These are phyloP conservation scores for Globisporangium yorkense DNA, from an alignment of 352 stramenopile genomes.

Conservation along the genomic window DNA sequence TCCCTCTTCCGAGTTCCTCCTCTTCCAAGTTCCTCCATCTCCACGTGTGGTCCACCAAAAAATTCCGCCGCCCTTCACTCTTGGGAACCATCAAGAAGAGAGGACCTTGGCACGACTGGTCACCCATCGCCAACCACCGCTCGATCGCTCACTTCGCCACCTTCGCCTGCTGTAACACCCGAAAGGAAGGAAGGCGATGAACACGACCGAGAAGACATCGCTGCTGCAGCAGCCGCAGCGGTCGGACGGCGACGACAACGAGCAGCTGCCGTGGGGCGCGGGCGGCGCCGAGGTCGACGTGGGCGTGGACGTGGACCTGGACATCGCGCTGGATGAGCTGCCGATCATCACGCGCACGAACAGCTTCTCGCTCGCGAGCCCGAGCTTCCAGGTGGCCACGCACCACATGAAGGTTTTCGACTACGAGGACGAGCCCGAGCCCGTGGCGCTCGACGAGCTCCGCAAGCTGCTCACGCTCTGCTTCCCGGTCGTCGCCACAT, in stretches of 20 bases:
- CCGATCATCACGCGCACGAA: slow-evolving; percentile 46
- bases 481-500: slow-evolving; percentile 25
- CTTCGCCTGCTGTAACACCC: too few species aligned
- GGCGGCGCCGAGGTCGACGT: too few species aligned
- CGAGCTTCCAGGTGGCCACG: slow-evolving; percentile 31
- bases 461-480: slow-evolving; percentile 35
- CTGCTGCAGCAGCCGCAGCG: neutral
- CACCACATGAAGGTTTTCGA: slow-evolving; percentile 40
- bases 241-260: neutral
- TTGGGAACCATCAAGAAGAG: too few species aligned
- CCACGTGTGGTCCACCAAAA: too few species aligned
- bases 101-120: too few species aligned
- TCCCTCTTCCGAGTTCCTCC: too few species aligned
- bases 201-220: neutral
- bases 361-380: slow-evolving; percentile 45
- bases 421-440: slow-evolving; percentile 21
- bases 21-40: too few species aligned
- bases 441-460: slow-evolving; percentile 24
- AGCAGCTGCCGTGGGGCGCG: slow-evolving; percentile 1
- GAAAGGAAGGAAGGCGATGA: neutral
- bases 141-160: too few species aligned
- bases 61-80: too few species aligned
- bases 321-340: slow-evolving; percentile 19
- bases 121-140: too few species aligned
- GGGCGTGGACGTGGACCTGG: slow-evolving; percentile 10